Conservation (phyloP, 768 basidiomycete species). For the Phaeotremella fagi region DNA sequence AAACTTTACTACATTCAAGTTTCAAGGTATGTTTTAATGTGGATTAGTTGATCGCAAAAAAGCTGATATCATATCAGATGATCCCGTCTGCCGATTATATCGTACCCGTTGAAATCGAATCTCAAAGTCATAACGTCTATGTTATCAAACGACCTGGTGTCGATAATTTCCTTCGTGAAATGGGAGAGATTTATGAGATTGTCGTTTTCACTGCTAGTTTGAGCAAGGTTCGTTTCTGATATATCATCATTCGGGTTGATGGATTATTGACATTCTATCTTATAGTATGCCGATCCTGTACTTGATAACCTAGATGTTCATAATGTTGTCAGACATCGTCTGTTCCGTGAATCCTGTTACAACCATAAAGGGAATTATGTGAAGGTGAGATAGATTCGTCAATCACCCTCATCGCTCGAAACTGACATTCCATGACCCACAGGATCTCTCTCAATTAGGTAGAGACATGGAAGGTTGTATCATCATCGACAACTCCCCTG, state of each 20-base stretch:
- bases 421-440: conserved; percentile 3
- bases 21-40: conserved; percentile 71
- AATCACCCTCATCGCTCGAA: neutral
- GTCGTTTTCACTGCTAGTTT: conserved; percentile 97
- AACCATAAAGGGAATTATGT: conserved; percentile 97
- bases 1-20: conserved; percentile 93
- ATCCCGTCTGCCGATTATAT: conserved; percentile 94
- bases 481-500: conserved; percentile 98
- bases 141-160: conserved; percentile 98
- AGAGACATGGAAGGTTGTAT: conserved; percentile 89
- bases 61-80: conserved; percentile 55
- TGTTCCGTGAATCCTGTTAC: conserved; percentile 98
- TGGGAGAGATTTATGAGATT: conserved; percentile 97
- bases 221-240: conserved; percentile 71
- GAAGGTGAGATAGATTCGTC: conserved; percentile 62
- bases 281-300: conserved; percentile 94
- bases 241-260: neutral
- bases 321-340: conserved; percentile 83
- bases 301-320: conserved; percentile 92
- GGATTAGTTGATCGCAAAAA: neutral
- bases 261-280: neutral
- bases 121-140: conserved; percentile 97
- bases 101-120: conserved; percentile 98
- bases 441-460: conserved; percentile 97
- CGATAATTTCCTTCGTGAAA: conserved; percentile 90